Evolutionary conservation across 768 basidiomycete species (phyloP).

Genomic region (Naganishia onofrii): DNA sequence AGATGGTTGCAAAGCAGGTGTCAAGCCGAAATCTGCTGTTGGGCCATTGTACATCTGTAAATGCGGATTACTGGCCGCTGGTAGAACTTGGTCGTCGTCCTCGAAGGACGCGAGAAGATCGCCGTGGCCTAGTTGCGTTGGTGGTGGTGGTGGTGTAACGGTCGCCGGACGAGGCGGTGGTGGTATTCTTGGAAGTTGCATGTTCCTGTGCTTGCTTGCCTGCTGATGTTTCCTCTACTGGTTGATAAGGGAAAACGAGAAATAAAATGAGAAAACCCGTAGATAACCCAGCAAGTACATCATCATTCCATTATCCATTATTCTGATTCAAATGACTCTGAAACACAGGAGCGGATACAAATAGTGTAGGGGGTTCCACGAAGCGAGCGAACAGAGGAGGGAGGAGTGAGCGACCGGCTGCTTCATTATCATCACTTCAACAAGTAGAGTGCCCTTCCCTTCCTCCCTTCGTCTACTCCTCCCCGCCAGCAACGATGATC

Average conservation of each 20-base stretch:
- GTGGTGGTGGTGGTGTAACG: background rate
- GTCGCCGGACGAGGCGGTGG: background rate
- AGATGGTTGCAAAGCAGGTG: too few relatives aligned
- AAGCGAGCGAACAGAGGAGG: too few relatives aligned
- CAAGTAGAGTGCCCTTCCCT: background rate
- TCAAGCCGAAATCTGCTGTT: background rate
- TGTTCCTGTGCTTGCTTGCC: too few relatives aligned
- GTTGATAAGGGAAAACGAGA: too few relatives aligned
- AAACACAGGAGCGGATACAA: too few relatives aligned
- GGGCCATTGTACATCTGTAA: slow-evolving; percentile 11
- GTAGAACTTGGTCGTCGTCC: background rate
- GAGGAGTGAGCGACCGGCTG: background rate
- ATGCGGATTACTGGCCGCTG: background rate
- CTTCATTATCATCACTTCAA: background rate
- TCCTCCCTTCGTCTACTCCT: too few relatives aligned
- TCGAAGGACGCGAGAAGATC: slow-evolving; percentile 5
- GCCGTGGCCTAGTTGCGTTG: background rate
- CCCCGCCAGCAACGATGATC: too few relatives aligned
- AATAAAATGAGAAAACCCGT: too few relatives aligned
- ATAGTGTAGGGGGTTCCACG: too few relatives aligned
- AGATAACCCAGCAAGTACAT: too few relatives aligned
- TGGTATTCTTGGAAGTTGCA: background rate
- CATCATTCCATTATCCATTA: too few relatives aligned
- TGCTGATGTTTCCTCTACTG: too few relatives aligned
- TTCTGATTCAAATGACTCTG: background rate